Base-by-base conservation (phyloP, 345 rosid genomes). In the Gossypium sturtianum region DNA sequence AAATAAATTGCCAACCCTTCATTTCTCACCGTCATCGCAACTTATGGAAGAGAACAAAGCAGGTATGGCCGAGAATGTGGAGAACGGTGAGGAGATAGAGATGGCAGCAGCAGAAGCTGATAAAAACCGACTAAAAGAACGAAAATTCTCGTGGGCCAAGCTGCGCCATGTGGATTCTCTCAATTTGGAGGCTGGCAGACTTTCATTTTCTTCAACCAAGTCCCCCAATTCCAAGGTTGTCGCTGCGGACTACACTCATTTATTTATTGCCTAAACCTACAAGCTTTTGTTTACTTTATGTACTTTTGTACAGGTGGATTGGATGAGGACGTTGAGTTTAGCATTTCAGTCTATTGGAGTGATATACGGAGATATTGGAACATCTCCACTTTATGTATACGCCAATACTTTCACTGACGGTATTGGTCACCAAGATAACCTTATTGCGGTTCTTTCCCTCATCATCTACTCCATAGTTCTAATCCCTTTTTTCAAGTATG, bases 291-390 rank as follows among this genome's bases (percentile, higher is more conserved):
- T 47, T 47, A 47, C 3, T 47, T 47, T 19, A 17, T 15, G n/a
- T 58, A 38, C 38, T 3, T 41, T 41, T 64, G 12, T 22, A 0
- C 63, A 89, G 89, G 25, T 45, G 15, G 72, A 78, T 44, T 93
- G 92, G 98, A 25, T 41, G 56, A 80, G 65, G 73, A 90, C 91
- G 1, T 11, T 93, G 77, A 86, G 83, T 51, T 77, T 91, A 73
- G 92, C 92, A 19, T 89, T 90, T 77, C 97, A 92, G 51, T 84
- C 92, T 83, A 48, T 94, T 1, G 94, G 97, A 68, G 82, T 90
- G 12, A 87, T 89, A 12, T 92, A 88, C 13, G 93, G 97, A 29
- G 98, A 94, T 72, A 88, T 89, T 0, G 94, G 94, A 52, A 92
- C 97, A 3, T 90, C 97, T 0, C 97, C 98, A 0, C 86, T 94